phyloP scores from a whole-genome alignment of 78 protist species.

The Protostelium mycophagum region DNA sequence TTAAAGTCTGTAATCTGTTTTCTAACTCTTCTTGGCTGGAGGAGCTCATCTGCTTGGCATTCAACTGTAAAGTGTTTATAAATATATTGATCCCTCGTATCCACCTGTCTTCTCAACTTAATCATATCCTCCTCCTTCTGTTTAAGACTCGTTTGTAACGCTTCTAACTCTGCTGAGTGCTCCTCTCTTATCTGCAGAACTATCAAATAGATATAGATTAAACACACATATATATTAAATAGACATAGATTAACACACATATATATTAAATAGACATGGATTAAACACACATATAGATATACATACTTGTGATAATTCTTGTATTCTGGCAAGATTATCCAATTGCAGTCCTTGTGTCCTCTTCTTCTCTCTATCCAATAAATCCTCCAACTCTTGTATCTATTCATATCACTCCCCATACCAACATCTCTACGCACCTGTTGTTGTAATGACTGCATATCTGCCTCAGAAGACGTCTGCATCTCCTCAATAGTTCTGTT shows the following conservation, averaged over 20 bases:
- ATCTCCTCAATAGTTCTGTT: background rate
- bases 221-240: too few relatives aligned
- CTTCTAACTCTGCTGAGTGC: background rate
- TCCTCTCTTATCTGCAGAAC: background rate
- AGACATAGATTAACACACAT: background rate
- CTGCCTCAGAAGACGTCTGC: background rate
- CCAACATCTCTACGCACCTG: background rate
- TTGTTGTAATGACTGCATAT: background rate
- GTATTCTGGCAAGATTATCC: background rate
- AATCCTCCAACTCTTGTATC: background rate
- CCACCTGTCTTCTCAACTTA: background rate
- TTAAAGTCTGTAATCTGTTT: background rate
- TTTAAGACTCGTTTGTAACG: background rate
- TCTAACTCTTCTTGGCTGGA: background rate
- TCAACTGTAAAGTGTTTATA: background rate
- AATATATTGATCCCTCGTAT: background rate
- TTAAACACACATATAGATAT: too few relatives aligned
- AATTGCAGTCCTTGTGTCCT: background rate
- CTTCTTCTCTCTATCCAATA: background rate
- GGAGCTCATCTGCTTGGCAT: background rate
- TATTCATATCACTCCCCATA: background rate
- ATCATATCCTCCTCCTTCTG: background rate
- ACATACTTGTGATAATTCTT: background rate
- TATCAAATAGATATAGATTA: background rate
- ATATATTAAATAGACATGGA: too few relatives aligned